Conservation (phyloP, 768 basidiomycete genomes). For the Filobasidium floriforme region DNA sequence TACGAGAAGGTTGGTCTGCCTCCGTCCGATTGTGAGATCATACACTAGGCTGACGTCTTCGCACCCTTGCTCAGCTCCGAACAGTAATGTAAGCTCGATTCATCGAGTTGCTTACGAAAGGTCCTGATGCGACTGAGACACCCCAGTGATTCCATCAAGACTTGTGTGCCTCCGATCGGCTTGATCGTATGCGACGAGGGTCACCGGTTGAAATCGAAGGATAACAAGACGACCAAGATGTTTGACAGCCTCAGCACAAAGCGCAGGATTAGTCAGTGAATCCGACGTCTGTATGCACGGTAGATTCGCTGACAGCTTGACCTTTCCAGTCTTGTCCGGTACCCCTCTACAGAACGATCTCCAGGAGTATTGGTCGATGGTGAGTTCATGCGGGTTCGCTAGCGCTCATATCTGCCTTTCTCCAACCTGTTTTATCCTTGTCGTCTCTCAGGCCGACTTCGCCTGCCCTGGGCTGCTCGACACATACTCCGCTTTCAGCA, state of each 20-base stretch:
- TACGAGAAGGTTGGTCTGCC: conserved; percentile 83
- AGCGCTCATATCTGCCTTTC: neutral
- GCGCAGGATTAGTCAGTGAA: conserved; percentile 56
- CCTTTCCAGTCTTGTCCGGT: conserved; percentile 62
- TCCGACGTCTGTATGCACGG: neutral
- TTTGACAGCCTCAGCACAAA: conserved; percentile 69
- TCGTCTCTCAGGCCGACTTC: conserved; percentile 71
- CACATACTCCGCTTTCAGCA: conserved; percentile 44
- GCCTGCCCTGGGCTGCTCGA: conserved; percentile 84
- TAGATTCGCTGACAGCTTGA: conserved; percentile 4
- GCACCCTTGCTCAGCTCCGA: neutral
- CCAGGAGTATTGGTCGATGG: conserved; percentile 93
- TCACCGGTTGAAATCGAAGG: conserved; percentile 87
- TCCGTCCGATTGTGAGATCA: conserved; percentile 53
- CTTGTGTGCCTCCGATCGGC: conserved; percentile 66
- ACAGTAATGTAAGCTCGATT: conserved; percentile 4
- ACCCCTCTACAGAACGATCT: conserved; percentile 97
- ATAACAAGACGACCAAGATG: conserved; percentile 80
- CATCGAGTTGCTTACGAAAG: neutral
- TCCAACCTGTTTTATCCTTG: conserved; percentile 1
- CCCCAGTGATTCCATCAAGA: conserved; percentile 41
- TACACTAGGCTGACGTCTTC: too few species aligned
- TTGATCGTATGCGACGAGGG: conserved; percentile 95
- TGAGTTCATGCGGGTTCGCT: conserved; percentile 42
- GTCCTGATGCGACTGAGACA: neutral